phyloP scores from a whole-genome alignment of 1,139 yeast genomes.

The Zhuliangozyma blackwelliae region DNA sequence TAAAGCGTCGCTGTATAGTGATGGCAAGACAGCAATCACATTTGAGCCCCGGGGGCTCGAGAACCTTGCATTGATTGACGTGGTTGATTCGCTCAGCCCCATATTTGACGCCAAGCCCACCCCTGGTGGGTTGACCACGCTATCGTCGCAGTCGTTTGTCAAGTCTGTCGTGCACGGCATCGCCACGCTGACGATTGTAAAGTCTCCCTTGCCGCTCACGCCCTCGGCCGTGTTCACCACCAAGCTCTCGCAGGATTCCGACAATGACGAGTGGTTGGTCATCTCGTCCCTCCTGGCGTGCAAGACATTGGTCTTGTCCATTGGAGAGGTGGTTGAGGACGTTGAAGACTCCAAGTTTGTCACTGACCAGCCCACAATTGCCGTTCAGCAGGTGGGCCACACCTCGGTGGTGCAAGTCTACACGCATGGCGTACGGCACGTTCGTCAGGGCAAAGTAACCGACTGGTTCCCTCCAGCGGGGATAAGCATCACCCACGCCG shows the following conservation, averaged over 20 bases:
- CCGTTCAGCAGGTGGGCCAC: constrained; percentile 66
- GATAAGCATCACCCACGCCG: constrained; percentile 53
- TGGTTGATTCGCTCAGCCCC: constrained; percentile 55
- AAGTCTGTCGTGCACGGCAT: constrained; percentile 57
- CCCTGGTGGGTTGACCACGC: constrained; percentile 16
- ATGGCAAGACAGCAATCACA: not conserved
- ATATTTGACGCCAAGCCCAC: constrained; percentile 43
- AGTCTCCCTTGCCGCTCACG: constrained; percentile 63
- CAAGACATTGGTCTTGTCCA: constrained; percentile 68
- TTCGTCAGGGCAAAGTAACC: constrained; percentile 33
- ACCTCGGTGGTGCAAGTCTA: constrained; percentile 70
- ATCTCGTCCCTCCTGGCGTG: constrained; percentile 54
- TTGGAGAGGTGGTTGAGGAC: constrained; percentile 79
- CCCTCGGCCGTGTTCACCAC: constrained; percentile 65
- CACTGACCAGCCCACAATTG: constrained; percentile 56
- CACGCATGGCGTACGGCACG: constrained; percentile 66
- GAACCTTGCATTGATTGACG: constrained; percentile 58
- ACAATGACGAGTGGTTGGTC: constrained; percentile 60
- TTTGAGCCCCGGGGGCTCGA: constrained; percentile 34
- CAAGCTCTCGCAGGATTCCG: constrained; percentile 39
- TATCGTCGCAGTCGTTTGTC: constrained; percentile 38
- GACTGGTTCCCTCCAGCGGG: constrained; percentile 91
- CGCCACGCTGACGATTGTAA: constrained; percentile 57
- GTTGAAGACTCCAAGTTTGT: constrained; percentile 63
- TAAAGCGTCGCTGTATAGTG: constrained; percentile 14